phyloP scores from a whole-genome alignment of 495 filamentous ascomycete genomes.

The Neurospora sp. region DNA sequence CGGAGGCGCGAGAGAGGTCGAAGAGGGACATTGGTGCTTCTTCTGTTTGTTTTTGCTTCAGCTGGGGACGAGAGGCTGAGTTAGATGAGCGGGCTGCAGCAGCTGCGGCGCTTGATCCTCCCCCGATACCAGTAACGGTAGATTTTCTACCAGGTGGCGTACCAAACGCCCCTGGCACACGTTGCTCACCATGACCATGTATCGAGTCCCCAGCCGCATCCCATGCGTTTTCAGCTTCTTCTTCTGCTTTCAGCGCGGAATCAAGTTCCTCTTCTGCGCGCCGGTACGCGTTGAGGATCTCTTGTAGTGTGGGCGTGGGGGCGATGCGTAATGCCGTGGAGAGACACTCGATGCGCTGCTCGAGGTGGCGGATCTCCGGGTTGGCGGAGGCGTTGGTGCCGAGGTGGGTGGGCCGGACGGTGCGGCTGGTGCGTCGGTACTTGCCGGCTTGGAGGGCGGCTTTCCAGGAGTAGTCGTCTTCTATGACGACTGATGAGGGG shows the following conservation, averaged over 20 bases:
- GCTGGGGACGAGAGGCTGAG: constrained; percentile 12
- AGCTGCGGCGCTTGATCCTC: constrained; percentile 7
- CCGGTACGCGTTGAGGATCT: constrained; percentile 77
- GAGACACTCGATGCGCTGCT: constrained; percentile 86
- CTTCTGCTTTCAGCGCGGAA: constrained; percentile 56
- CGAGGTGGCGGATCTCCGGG: constrained; percentile 52
- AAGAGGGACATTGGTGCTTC: constrained; percentile 92
- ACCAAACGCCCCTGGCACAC: constrained; percentile 35
- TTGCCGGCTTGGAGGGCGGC: constrained; percentile 83
- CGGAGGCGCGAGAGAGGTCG: constrained; percentile 72
- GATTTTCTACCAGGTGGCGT: not conserved
- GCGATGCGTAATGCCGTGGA: constrained; percentile 74
- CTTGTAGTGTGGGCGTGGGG: constrained; percentile 65
- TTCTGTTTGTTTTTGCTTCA: constrained; percentile 67
- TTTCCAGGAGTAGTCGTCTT: constrained; percentile 84
- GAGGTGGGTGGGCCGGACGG: constrained; percentile 38
- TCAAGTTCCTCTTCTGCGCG: constrained; percentile 80
- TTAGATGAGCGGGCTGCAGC: constrained; percentile 5
- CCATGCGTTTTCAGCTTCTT: constrained; percentile 63
- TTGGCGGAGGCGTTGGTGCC: constrained; percentile 39
- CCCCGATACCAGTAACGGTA: not conserved
- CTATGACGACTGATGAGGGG: constrained; percentile 14
- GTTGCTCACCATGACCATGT: constrained; percentile 48
- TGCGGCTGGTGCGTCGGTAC: constrained; percentile 46
- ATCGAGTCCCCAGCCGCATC: constrained; percentile 51